These are phyloP conservation scores for Aurifilum marmelostoma DNA, from an alignment of 2,329 filamentous ascomycete genomes.

Conservation along the genomic window DNA sequence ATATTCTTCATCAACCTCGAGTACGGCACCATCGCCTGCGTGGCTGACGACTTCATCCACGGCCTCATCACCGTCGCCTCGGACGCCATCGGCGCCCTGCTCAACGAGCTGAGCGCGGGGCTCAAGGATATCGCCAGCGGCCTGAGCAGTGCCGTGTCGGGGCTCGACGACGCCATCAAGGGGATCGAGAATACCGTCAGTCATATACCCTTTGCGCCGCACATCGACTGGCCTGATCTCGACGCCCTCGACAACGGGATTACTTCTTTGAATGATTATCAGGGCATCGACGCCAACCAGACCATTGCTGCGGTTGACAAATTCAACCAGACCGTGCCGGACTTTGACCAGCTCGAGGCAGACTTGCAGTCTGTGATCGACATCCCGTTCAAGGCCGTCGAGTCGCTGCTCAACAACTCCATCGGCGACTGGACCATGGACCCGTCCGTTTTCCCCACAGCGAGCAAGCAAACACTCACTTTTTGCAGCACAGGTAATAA, in stretches of 20 bases:
- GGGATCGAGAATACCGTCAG: constrained; percentile 58
- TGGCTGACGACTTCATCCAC: constrained; percentile 81
- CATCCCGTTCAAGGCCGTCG: constrained; percentile 80
- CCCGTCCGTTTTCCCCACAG: constrained; percentile 76
- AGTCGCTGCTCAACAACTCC: constrained; percentile 69
- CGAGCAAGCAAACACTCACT: constrained; percentile 76
- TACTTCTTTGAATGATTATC: constrained; percentile 65
- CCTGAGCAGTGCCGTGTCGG: constrained; percentile 49
- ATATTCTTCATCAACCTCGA: constrained; percentile 92
- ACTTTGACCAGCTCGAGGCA: constrained; percentile 82
- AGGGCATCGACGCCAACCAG: constrained; percentile 69
- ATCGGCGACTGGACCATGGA: constrained; percentile 79
- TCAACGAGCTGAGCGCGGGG: constrained; percentile 55
- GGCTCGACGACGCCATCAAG: constrained; percentile 61
- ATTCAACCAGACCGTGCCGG: constrained; percentile 79
- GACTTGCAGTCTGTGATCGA: constrained; percentile 75
- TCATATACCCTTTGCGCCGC: constrained; percentile 32
- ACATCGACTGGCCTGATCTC: constrained; percentile 44
- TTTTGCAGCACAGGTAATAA: constrained; percentile 92
- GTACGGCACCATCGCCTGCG: constrained; percentile 85
- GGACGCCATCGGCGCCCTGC: constrained; percentile 43
- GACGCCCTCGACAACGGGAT: constrained; percentile 57
- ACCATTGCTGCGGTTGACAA: constrained; percentile 70
- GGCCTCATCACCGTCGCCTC: constrained; percentile 73
- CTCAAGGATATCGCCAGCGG: constrained; percentile 55